phyloP scores from a whole-genome alignment of 208 protist genomes.

The Strigomonas galati region DNA sequence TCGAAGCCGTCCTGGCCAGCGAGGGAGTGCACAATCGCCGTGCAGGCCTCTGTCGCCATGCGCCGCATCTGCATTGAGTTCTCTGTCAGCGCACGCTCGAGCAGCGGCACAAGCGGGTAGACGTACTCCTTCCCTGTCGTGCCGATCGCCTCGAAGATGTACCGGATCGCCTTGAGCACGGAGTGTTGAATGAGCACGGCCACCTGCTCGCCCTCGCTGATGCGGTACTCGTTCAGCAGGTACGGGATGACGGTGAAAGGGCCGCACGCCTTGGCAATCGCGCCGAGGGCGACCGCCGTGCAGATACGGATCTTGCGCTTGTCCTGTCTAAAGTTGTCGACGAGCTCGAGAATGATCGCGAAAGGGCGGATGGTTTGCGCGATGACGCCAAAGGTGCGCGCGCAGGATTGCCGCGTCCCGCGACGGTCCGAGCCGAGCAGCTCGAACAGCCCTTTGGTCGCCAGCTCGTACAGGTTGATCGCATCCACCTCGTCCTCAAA shows the following conservation, averaged over 20 bases:
- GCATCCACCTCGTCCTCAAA: conserved; percentile 78
- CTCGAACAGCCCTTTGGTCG: conserved; percentile 99
- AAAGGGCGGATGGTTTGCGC: conserved; percentile 98
- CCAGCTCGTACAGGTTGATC: conserved; percentile 95
- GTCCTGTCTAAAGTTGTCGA: conserved; percentile 99
- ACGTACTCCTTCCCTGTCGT: conserved; percentile 98
- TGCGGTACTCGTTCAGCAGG: conserved; percentile 99
- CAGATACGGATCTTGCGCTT: conserved; percentile 99
- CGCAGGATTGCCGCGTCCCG: conserved; percentile 93
- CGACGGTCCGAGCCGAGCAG: conserved; percentile 99
- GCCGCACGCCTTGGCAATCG: conserved; percentile 98
- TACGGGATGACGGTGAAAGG: conserved; percentile 99
- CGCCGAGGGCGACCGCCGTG: conserved; percentile 99
- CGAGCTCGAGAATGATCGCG: conserved; percentile 98
- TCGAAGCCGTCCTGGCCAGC: conserved; percentile 71
- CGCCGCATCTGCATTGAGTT: conserved; percentile 98
- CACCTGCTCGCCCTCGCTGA: conserved; percentile 97
- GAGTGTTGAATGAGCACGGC: conserved; percentile 95
- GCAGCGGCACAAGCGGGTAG: conserved; percentile 96
- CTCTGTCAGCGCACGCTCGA: conserved; percentile 99
- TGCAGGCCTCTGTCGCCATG: conserved; percentile 97
- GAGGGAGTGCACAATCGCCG: conserved; percentile 91
- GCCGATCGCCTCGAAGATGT: conserved; percentile 99
- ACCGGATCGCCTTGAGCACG: conserved; percentile 98
- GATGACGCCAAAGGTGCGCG: conserved; percentile 99